Percentiles rank a stretch among this genome's conserved stretches.
Evolutionary conservation across 2,329 filamentous ascomycete species (phyloP).

Genomic region (Colletotrichum higginsianum): DNA sequence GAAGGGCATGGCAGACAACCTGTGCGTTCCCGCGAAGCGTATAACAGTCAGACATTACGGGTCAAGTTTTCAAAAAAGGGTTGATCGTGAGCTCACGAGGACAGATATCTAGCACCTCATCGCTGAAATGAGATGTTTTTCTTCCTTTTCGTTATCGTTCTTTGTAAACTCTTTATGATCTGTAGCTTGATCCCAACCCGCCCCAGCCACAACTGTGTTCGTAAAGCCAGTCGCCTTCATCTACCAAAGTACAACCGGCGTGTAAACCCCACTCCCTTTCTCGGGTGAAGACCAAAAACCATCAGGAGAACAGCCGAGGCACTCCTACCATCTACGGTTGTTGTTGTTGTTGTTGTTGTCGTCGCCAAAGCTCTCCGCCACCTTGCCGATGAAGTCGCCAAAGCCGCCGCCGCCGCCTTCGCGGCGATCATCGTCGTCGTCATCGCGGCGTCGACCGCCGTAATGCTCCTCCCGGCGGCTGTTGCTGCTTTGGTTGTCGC

Average conservation of each 20-base stretch:
- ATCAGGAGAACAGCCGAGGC: slow-evolving; percentile 10
- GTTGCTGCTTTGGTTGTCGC: slow-evolving; percentile 45
- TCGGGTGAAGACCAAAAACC: neutral
- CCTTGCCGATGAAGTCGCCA: slow-evolving; percentile 45
- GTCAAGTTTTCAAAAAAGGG: neutral
- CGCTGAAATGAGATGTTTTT: slow-evolving; percentile 8
- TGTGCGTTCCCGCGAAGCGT: too few species aligned
- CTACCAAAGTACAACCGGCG: slow-evolving; percentile 10
- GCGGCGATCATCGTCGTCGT: slow-evolving; percentile 37
- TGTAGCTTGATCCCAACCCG: neutral
- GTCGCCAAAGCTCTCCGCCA: slow-evolving; percentile 40
- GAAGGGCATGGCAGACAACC: too few species aligned
- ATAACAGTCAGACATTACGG: neutral
- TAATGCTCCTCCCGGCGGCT: slow-evolving; percentile 42
- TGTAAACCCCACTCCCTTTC: neutral
- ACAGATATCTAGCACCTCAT: neutral
- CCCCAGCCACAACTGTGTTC: slow-evolving; percentile 8
- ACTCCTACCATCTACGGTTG: slow-evolving; percentile 40
- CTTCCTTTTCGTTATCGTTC: slow-evolving; percentile 26
- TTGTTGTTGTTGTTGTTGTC: slow-evolving; percentile 39
- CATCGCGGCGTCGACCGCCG: slow-evolving; percentile 40
- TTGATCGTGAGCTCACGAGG: neutral
- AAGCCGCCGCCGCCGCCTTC: slow-evolving; percentile 42
- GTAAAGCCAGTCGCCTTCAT: slow-evolving; percentile 13
- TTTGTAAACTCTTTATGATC: slow-evolving; percentile 18